Conservation (phyloP, 2,329 filamentous ascomycete genomes). For the Monilinia aucupariae region DNA sequence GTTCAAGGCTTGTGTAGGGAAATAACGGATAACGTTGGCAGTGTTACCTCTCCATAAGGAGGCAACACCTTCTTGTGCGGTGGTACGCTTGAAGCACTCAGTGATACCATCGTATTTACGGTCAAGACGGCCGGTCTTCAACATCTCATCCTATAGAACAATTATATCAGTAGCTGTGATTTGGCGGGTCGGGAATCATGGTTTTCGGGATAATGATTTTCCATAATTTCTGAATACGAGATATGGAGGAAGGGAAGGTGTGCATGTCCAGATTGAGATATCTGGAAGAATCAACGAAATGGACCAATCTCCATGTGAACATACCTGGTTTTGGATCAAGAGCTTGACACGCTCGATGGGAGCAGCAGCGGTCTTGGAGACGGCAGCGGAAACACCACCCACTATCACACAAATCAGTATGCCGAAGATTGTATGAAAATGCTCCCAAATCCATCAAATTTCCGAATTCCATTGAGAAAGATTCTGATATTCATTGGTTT, state of each 20-base stretch:
- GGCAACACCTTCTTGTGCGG: conserved; percentile 84
- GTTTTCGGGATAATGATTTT: conserved; percentile 2
- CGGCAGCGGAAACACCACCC: conserved; percentile 99
- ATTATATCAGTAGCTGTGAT: conserved; percentile 22
- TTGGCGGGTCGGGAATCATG: neutral
- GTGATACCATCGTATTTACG: conserved; percentile 89
- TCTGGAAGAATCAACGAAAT: conserved; percentile 11
- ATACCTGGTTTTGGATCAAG: conserved; percentile 99
- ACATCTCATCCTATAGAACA: conserved; percentile 87
- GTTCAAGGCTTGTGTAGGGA: conserved; percentile 99
- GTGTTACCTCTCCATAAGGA: conserved; percentile 99
- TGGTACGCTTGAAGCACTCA: conserved; percentile 95
- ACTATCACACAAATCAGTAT: conserved; percentile 51
- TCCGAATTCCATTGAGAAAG: conserved; percentile 17
- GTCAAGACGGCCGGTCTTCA: conserved; percentile 97
- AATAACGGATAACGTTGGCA: conserved; percentile 99
- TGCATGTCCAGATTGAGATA: conserved; percentile 22
- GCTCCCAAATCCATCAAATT: conserved; percentile 12
- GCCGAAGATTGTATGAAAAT: neutral
- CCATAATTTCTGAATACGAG: neutral
- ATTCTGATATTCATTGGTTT: conserved; percentile 20
- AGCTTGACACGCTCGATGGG: conserved; percentile 99
- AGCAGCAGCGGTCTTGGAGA: conserved; percentile 99
- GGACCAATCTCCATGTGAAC: conserved; percentile 37
- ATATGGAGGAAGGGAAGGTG: conserved; percentile 4